Base-by-base conservation (phyloP, 169 alveolate species). In the Eimeria falciformis region DNA sequence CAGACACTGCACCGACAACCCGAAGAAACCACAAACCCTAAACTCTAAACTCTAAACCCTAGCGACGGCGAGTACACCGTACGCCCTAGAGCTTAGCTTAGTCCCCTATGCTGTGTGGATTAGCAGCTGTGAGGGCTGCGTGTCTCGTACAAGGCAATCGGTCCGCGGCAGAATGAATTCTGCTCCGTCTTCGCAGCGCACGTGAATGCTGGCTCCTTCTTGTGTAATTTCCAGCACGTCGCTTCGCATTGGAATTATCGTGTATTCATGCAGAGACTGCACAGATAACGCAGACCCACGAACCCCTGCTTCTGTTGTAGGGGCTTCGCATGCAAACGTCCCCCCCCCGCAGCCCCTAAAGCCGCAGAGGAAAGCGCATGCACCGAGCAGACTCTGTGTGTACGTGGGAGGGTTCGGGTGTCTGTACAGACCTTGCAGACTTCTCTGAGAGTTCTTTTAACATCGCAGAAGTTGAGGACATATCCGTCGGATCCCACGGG, bases 401-500 rank as follows among this genome's bases (percentile, higher is more conserved):
- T n/a, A n/a, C n/a, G n/a, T n/a, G n/a, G n/a, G n/a, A n/a, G n/a
- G n/a, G n/a, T n/a, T n/a, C n/a, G n/a, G n/a, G n/a, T n/a, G n/a
- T 14, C 5, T 6, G 17, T 21, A 33, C 65, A 5, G 21, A 90
- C 94, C 71, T 78, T 75, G 94, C 94, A 90, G 62, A 62, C 69
- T 55, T 53, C 91, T 27, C 94, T 25, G 77, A 53, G 65, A 2
- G 83, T 85, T 17, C 27, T 27, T 53, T 85, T 84, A 23, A 84
- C 47, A 43, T 85, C 73, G 4, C 87, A 58, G 81, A 92, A 92
- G 62, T 92, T 93, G n/a, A 92, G 37, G n/a, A 92, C 91, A 45
- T 92, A 92, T n/a, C 95, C 95, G 37, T 92, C 95, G 50, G 12
- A 47, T 5, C 87, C 83, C 1, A 87, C 81, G 2, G 84, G 56